Percentiles rank a stretch among this genome's conserved stretches.
Conservation (phyloP, 495 filamentous ascomycete genomes). For the Peziza echinospora region DNA sequence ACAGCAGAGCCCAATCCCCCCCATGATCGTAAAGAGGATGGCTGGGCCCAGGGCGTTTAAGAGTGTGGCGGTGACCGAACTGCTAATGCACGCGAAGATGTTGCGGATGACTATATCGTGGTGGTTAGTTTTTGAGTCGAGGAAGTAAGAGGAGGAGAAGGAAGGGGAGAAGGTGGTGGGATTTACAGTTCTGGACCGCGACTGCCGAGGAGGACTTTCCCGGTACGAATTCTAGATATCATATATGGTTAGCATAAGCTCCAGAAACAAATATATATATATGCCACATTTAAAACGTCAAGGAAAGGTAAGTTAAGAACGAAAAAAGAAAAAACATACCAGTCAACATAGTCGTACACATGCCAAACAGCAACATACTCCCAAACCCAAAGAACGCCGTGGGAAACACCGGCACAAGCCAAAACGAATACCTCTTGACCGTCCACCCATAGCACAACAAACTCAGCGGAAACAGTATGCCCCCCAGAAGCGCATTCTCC, state of each 20-base stretch:
- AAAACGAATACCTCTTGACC: conserved; percentile 32
- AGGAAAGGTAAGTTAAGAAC: too few relatives aligned
- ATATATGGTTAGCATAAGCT: too few relatives aligned
- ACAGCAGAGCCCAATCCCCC: conserved; percentile 35
- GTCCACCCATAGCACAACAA: conserved; percentile 51
- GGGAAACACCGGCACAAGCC: conserved; percentile 37
- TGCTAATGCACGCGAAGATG: conserved; percentile 62
- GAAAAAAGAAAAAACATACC: not conserved
- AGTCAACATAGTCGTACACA: conserved; percentile 60
- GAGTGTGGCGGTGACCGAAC: conserved; percentile 49
- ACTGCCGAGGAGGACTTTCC: conserved; percentile 50
- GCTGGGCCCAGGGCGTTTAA: conserved; percentile 70
- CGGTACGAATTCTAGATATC: conserved; percentile 64
- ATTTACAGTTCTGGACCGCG: conserved; percentile 49
- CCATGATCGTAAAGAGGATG: conserved; percentile 70
- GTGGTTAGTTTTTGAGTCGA: too few relatives aligned
- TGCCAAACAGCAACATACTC: conserved; percentile 70
- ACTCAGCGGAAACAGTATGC: conserved; percentile 46
- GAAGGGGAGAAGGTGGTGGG: not conserved
- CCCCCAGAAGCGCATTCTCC: conserved; percentile 72
- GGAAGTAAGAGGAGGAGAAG: conserved; percentile 25
- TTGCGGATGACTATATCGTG: too few relatives aligned
- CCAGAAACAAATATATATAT: too few relatives aligned
- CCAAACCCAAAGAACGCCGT: conserved; percentile 81
- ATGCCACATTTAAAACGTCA: too few relatives aligned